Evolutionary conservation across 164 flowering plant genomes (phyloP).

Genomic region (Vitis rupestris): DNA sequence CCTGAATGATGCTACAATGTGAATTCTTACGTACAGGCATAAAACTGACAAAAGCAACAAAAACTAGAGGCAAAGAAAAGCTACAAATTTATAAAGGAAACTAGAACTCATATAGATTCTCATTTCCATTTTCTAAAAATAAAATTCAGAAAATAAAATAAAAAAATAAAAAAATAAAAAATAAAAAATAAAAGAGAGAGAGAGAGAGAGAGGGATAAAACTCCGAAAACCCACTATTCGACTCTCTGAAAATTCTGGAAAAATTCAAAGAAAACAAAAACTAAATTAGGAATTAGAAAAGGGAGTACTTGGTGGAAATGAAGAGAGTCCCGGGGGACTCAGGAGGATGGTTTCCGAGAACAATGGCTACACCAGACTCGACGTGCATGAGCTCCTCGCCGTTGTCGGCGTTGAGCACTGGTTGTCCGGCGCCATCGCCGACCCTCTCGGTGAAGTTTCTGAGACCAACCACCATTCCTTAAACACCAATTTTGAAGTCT

Average conservation of each 20-base stretch:
- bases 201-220: neutral
- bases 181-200: neutral
- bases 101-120: neutral
- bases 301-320: conserved; percentile 64
- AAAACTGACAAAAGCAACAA: conserved; percentile 2
- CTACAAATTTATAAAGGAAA: neutral
- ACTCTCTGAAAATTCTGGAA: too few relatives aligned
- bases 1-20: too few relatives aligned
- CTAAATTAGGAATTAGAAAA: neutral
- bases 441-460: conserved; percentile 48
- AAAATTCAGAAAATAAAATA: too few relatives aligned
- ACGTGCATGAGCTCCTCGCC: conserved; percentile 82
- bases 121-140: neutral
- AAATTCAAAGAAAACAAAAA: too few relatives aligned
- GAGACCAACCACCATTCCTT: conserved; percentile 64
- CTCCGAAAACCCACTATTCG: too few relatives aligned
- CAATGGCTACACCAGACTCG: conserved; percentile 65
- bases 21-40: too few relatives aligned
- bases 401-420: conserved; percentile 51
- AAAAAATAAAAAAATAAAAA: too few relatives aligned
- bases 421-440: conserved; percentile 58
- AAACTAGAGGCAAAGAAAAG: neutral
- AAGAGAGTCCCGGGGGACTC: conserved; percentile 86
- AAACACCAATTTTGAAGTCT: neutral
- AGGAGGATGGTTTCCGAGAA: conserved; percentile 55